Base-by-base conservation (phyloP, 108 stramenopile species). In the Pseudonitzschia multiseries region DNA sequence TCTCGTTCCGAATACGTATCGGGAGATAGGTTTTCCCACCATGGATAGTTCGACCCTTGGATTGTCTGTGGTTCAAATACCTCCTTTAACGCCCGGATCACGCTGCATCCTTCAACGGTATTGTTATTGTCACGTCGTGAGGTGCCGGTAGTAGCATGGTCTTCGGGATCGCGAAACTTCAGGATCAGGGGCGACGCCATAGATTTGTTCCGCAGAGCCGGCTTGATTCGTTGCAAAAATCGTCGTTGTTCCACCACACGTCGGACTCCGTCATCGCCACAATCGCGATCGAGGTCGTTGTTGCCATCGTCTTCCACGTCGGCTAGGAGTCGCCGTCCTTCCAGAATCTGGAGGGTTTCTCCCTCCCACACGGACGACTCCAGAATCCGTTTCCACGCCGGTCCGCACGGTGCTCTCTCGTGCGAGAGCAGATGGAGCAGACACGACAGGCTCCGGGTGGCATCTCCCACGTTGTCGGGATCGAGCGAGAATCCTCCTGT, bases 391-490 rank as follows among this genome's bases (percentile, higher is more conserved):
- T 70, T 52, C 72, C 73, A 77, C 0, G 51, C 15, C 3, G 10
- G n/a, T 4, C 13, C 53, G 18, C 46, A 14, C 17, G 46, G 46
- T 20, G 57, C 31, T 31, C 8, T 18, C 73, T 57, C 36, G 40
- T 43, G 10, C n/a, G 54, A 33, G 8, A 82, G 52, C 46, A 57
- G 15, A 18, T 65, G 64, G 32, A 78, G 51, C 18, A 82, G 40
- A 1, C 40, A n/a, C 22, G 67, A 54, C 22, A 84, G 41, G 22
- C 72, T 75, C 44, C 65, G 73, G n/a, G 79, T 68, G 8, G 77
- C 80, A 72, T 85, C 84, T 3, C 80, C 84, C 21, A 85, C 52
- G 44, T 72, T 50, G 10, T 68, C 10, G 20, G 65, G 68, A 72
- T 81, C 64, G 33, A 80, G 33, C 32, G 52, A 40, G 36, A 54